Conservation (phyloP, 2,329 filamentous ascomycete species). For the Colletotrichum orchidophilum region DNA sequence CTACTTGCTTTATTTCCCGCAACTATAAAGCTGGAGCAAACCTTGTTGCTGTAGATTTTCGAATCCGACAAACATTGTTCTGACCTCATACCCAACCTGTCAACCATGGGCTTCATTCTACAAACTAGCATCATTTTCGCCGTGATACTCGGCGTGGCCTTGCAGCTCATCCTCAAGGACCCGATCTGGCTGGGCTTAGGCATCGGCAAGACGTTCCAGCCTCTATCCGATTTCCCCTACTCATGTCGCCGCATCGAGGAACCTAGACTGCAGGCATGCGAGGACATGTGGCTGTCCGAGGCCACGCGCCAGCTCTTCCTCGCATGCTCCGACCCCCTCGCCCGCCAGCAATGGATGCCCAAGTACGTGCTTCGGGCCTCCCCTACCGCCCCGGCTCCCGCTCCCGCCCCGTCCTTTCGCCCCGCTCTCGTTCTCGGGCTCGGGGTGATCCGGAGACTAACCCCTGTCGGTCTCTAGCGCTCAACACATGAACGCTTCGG, state of each 20-base stretch:
- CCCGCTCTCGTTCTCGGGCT: too few species aligned
- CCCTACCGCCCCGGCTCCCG: not conserved
- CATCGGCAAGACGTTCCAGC: conserved; percentile 38
- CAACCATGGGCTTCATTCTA: conserved; percentile 10
- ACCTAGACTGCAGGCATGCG: conserved; percentile 40
- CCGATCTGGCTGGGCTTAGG: conserved; percentile 37
- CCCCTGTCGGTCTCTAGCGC: not conserved
- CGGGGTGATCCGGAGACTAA: not conserved
- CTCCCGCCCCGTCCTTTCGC: not conserved
- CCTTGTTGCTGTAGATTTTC: not conserved
- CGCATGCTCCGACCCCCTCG: conserved; percentile 39
- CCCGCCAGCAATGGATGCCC: conserved; percentile 38
- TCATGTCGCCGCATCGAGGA: conserved; percentile 41
- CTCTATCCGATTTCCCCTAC: conserved; percentile 42
- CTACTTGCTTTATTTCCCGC: not conserved
- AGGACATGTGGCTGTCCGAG: conserved; percentile 46
- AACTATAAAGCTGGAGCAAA: not conserved
- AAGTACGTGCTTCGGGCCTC: conserved; percentile 32
- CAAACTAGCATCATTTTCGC: conserved; percentile 27
- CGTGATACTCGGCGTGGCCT: conserved; percentile 32
- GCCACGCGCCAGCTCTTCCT: conserved; percentile 42
- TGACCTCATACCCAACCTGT: not conserved
- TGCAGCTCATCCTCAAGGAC: conserved; percentile 36
- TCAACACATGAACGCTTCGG: conserved; percentile 39
- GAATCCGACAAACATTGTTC: not conserved